Conservation (phyloP, 768 basidiomycete species). For the Panus rudis region DNA sequence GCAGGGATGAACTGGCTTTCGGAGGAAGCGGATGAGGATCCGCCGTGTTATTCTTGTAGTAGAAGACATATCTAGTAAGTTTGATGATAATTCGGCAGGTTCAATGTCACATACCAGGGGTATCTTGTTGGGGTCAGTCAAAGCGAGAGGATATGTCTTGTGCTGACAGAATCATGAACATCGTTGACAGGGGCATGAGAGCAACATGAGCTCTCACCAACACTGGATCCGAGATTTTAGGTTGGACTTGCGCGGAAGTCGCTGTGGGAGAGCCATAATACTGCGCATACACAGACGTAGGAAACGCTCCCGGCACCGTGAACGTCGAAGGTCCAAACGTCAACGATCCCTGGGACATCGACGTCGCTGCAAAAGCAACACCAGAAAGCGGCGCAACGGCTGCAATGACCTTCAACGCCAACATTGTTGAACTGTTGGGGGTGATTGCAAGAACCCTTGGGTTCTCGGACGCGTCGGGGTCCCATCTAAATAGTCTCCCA, state of each 20-base stretch:
- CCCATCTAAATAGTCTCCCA: no score
- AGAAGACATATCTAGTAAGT: no score
- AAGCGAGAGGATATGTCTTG: constrained; percentile 45
- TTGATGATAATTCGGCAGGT: not conserved
- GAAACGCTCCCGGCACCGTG: constrained; percentile 56
- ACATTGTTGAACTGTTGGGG: not conserved
- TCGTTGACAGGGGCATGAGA: not conserved
- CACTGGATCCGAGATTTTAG: constrained; percentile 69
- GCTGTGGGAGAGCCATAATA: constrained; percentile 73
- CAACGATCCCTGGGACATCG: constrained; percentile 2
- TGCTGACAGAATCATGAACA: constrained; percentile 32
- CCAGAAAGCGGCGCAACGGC: not conserved
- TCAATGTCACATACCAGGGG: constrained; percentile 31
- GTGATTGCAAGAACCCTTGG: no score
- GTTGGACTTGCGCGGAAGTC: constrained; percentile 67
- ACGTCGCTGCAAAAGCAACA: constrained; percentile 4
- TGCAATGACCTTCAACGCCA: not conserved
- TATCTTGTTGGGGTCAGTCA: constrained; percentile 58
- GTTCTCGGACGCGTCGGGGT: no score
- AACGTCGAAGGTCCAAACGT: constrained; percentile 37
- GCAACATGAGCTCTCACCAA: constrained; percentile 32
- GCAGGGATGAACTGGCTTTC: constrained; percentile 34
- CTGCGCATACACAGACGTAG: constrained; percentile 52
- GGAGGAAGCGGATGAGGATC: constrained; percentile 67
- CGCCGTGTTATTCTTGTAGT: constrained; percentile 40